These are phyloP conservation scores for Cercospora sp. DNA, from an alignment of 2,329 filamentous ascomycete genomes.

Conservation along the genomic window DNA sequence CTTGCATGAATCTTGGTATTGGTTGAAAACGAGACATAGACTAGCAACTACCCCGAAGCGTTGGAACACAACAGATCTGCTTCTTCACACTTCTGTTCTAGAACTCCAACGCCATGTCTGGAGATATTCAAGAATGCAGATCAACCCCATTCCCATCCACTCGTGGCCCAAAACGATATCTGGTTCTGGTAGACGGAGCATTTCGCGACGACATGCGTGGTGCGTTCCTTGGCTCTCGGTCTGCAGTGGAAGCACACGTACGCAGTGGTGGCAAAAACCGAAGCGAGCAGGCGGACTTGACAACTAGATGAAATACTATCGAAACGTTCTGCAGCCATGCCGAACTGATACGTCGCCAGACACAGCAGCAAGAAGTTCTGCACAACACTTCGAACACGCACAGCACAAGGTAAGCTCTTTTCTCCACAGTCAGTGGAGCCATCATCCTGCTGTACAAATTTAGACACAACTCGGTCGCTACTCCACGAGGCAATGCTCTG, in stretches of 20 bases:
- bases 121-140: neutral
- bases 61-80: neutral
- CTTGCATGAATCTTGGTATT: neutral
- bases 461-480: neutral
- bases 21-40: neutral
- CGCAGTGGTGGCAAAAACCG: neutral
- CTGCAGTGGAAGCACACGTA: neutral
- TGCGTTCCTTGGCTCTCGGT: constrained; percentile 1
- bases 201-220: neutral
- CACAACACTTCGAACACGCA: neutral
- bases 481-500: neutral
- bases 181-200: neutral
- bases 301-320: neutral
- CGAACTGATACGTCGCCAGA: neutral
- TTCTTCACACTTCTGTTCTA: neutral
- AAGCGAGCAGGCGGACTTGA: neutral
- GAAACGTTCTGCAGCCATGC: neutral
- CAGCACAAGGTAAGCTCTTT: neutral
- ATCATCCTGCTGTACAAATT: neutral
- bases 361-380: neutral
- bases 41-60: neutral
- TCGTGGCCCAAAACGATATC: neutral
- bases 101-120: neutral
- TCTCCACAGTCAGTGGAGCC: neutral
- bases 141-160: neutral